Conservation (phyloP, 768 basidiomycete genomes). For the Trametes cingulata region DNA sequence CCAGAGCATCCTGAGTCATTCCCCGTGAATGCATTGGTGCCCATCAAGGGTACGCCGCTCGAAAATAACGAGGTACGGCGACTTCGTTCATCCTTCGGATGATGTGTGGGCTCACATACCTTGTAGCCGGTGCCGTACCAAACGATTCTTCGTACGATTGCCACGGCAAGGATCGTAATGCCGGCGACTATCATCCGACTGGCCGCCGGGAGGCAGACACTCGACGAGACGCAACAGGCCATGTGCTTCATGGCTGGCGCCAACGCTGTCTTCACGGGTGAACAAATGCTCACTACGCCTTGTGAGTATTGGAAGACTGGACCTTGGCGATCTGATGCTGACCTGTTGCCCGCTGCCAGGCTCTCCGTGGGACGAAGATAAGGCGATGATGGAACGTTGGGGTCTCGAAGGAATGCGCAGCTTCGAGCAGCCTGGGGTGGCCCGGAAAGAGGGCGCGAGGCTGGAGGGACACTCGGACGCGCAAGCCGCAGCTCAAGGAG, state of each 20-base stretch:
- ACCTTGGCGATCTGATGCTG: conserved; percentile 5
- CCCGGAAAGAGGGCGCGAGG: conserved; percentile 50
- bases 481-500: not conserved
- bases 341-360: conserved; percentile 42
- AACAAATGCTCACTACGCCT: conserved; percentile 95
- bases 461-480: conserved; percentile 18
- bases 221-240: conserved; percentile 89
- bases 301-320: conserved; percentile 52
- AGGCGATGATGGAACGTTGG: conserved; percentile 92
- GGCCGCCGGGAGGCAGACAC: conserved; percentile 88
- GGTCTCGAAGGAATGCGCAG: conserved; percentile 89
- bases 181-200: conserved; percentile 93
- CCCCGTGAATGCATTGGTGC: conserved; percentile 96
- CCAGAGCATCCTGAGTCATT: conserved; percentile 98
- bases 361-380: conserved; percentile 97
- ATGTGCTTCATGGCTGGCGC: conserved; percentile 99
- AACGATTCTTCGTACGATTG: conserved; percentile 88
- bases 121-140: conserved; percentile 76
- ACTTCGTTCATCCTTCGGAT: not conserved
- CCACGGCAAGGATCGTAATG: conserved; percentile 90
- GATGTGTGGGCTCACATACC: not conserved
- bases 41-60: conserved; percentile 91
- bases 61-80: conserved; percentile 77
- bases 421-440: conserved; percentile 74
- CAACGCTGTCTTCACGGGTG: conserved; percentile 98